Evolutionary conservation across 352 stramenopile species (phyloP), one percentile per base, ranked within the genome.

Genomic region (Halophytophthora batemanensis): DNA sequence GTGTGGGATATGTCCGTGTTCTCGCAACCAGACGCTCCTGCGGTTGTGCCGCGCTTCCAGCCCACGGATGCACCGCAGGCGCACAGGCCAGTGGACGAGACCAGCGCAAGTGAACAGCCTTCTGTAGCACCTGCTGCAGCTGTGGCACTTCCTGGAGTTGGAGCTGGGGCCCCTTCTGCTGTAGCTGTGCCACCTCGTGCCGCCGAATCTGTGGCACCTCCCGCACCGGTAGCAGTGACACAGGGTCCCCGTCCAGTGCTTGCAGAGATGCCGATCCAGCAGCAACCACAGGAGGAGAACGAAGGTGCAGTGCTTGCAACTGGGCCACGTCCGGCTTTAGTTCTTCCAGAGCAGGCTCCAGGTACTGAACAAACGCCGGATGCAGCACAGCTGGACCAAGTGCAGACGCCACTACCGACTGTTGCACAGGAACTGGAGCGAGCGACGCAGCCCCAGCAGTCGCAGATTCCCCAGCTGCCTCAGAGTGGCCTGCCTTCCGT

Each of bases 1-100:
- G 71, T 98, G 19, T 98, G 92, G 94, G 70, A 87, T 61, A 82
- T 90, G 39, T 83, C 74, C 7, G 59, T 86, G 18, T 61, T 78
- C 35, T 78, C 66, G 18, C 48, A 62, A 15, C 59, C 71, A 8
- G 54, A 82, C 31, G 74, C 71, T 2, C 74, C 74, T 50, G 66
- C 65, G 14, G 71, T 79, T 15, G 53, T 77, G 17, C 74, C 74
- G 34, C 64, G 71, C 31, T 85, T 75, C 35, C 74, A 85, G 33
- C 74, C 74, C 23, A 77, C 66, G 15, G 61, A 69, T 49, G 71
- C 72, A 47, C 66, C 71, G 41, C 59, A 73, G 25, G 52, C 51
- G 60, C 19, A 31, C 40, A 39, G 29, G n/a, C 45, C 45, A 25
- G 48, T 55, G 25, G 35, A 57, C 11, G 51, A 64, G 29, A 31